phyloP scores from a whole-genome alignment of 2,329 filamentous ascomycete genomes.

The Chalaropsis ovoidea region DNA sequence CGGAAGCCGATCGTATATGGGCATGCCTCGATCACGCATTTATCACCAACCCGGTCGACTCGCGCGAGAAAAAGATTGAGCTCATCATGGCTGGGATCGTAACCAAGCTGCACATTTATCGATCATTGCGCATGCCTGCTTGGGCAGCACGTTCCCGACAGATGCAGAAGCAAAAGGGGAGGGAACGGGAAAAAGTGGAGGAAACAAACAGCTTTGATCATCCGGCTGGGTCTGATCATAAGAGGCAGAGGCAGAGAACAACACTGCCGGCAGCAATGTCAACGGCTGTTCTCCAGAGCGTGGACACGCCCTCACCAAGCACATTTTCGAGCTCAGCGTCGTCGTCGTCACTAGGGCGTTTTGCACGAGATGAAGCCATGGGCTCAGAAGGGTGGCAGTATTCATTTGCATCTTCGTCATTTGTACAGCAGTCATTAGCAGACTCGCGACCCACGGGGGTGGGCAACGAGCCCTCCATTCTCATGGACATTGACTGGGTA shows the following conservation, averaged over 20 bases:
- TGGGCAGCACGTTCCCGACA: slow-evolving; percentile 13
- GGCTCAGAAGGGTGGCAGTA: neutral
- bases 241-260: neutral
- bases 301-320: neutral
- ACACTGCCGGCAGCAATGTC: neutral
- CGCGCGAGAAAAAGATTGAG: slow-evolving; percentile 37
- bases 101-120: slow-evolving; percentile 25
- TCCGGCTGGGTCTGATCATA: neutral
- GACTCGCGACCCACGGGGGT: neutral
- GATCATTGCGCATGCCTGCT: slow-evolving; percentile 17
- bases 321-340: neutral
- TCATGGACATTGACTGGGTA: slow-evolving; percentile 17
- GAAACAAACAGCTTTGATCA: neutral
- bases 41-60: slow-evolving; percentile 42
- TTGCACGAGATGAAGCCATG: neutral
- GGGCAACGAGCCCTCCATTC: neutral
- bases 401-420: neutral
- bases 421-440: neutral
- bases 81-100: slow-evolving; percentile 36
- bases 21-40: slow-evolving; percentile 62
- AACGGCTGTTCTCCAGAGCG: neutral
- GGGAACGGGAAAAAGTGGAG: neutral
- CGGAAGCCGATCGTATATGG: slow-evolving; percentile 58
- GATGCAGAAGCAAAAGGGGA: neutral
- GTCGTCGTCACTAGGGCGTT: neutral